A percentile compares a stretch with the other conserved stretches of the same genome.
Conservation (phyloP, 192 early-diverging fungal genomes). For the Coemansia sp. region DNA sequence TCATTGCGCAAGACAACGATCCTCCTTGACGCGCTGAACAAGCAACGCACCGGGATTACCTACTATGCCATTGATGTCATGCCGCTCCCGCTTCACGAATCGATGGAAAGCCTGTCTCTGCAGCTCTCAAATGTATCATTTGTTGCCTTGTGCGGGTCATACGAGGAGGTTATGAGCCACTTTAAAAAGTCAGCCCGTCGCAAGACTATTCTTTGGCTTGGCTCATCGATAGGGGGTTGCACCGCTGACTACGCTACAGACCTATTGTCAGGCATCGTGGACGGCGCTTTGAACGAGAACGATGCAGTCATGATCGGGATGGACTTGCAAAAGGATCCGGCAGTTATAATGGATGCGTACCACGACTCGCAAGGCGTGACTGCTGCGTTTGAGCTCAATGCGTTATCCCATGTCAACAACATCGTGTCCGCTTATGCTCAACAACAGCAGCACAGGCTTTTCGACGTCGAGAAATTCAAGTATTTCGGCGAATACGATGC, state of each 20-base stretch:
- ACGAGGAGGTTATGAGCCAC: conserved; percentile 75
- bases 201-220: conserved; percentile 86
- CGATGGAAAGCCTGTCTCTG: conserved; percentile 64
- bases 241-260: conserved; percentile 61
- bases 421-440: conserved; percentile 57
- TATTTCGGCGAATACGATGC: conserved; percentile 78
- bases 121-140: conserved; percentile 68
- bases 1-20: conserved; percentile 86
- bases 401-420: conserved; percentile 72
- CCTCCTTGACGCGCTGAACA: conserved; percentile 73
- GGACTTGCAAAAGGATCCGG: conserved; percentile 75
- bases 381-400: conserved; percentile 82
- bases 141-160: conserved; percentile 83
- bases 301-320: conserved; percentile 85
- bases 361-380: conserved; percentile 79
- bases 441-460: conserved; percentile 38
- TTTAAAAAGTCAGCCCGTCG: conserved; percentile 56
- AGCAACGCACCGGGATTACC: conserved; percentile 60
- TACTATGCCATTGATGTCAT: conserved; percentile 94
- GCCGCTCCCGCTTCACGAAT: conserved; percentile 70
- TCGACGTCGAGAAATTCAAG: conserved; percentile 64
- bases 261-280: conserved; percentile 62
- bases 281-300: conserved; percentile 60
- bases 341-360: conserved; percentile 76
- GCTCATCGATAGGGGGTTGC: conserved; percentile 85